phyloP scores from a whole-genome alignment of 495 filamentous ascomycete genomes.

The Neurospora tetraspora region DNA sequence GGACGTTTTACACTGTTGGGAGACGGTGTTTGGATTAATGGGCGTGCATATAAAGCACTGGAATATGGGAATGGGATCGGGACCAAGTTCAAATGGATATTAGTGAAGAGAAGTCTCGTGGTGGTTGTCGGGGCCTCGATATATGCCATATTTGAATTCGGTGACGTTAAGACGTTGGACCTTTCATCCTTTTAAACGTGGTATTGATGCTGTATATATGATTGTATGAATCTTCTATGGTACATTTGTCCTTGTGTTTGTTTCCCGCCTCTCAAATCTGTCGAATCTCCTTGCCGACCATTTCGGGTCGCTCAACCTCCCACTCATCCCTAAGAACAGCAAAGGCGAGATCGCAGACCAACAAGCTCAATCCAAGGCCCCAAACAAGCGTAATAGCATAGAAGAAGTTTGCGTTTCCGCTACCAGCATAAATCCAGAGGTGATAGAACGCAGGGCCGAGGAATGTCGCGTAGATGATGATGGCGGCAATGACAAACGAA shows the following conservation, averaged over 20 bases:
- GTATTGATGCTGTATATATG: not conserved
- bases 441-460: slow-evolving; percentile 94
- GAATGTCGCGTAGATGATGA: slow-evolving; percentile 75
- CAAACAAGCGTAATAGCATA: slow-evolving; percentile 98
- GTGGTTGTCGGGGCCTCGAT: not conserved
- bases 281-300: slow-evolving; percentile 73
- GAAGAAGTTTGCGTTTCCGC: slow-evolving; percentile 98
- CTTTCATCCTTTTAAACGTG: not conserved
- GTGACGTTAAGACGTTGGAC: not conserved
- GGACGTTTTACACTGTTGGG: not conserved
- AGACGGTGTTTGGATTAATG: no score
- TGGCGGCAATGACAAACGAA: slow-evolving; percentile 72
- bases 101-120: not conserved
- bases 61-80: not conserved
- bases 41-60: no score
- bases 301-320: slow-evolving; percentile 85
- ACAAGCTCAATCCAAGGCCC: slow-evolving; percentile 74
- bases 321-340: slow-evolving; percentile 86
- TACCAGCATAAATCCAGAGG: slow-evolving; percentile 96
- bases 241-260: not conserved
- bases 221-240: not conserved
- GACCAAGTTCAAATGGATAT: not conserved
- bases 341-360: slow-evolving; percentile 75
- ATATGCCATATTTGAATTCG: not conserved
- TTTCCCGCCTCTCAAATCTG: slow-evolving; percentile 52